Conservation (phyloP, 352 stramenopile genomes). For the Phytophthora ramorum region DNA sequence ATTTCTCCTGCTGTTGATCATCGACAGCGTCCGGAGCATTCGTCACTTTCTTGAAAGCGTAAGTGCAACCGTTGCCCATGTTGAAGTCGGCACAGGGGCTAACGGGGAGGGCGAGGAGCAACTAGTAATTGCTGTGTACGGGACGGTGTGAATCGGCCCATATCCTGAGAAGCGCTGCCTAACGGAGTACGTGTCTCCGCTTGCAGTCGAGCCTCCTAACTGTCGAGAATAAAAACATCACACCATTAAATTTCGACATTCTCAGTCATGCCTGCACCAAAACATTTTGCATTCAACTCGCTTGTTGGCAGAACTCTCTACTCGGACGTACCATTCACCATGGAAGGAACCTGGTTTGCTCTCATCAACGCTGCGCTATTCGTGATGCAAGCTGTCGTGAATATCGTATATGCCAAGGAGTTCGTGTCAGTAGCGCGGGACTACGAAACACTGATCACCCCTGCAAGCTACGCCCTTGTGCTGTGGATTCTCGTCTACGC, state of each 20-base stretch:
- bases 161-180: neutral
- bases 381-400: conserved; percentile 64
- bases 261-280: no score
- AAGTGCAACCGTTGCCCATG: conserved; percentile 17
- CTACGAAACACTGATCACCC: conserved; percentile 79
- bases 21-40: conserved; percentile 8
- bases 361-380: conserved; percentile 70
- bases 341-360: conserved; percentile 61
- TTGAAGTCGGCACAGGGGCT: conserved; percentile 19
- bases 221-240: conserved; percentile 16
- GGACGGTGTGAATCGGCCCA: conserved; percentile 24
- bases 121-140: conserved; percentile 21
- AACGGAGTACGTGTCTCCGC: conserved; percentile 24
- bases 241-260: conserved; percentile 18
- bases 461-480: conserved; percentile 61
- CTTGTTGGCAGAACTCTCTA: conserved; percentile 5
- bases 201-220: conserved; percentile 28
- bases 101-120: neutral
- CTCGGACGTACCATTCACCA: conserved; percentile 18
- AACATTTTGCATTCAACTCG: conserved; percentile 27
- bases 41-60: conserved; percentile 22
- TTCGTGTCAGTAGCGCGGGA: conserved; percentile 57
- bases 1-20: conserved; percentile 14
- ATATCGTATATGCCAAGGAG: conserved; percentile 68
- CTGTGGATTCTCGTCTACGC: conserved; percentile 81